Conservation (phyloP, 2,329 filamentous ascomycete species). For the Lasiodiplodia hormozganensis region DNA sequence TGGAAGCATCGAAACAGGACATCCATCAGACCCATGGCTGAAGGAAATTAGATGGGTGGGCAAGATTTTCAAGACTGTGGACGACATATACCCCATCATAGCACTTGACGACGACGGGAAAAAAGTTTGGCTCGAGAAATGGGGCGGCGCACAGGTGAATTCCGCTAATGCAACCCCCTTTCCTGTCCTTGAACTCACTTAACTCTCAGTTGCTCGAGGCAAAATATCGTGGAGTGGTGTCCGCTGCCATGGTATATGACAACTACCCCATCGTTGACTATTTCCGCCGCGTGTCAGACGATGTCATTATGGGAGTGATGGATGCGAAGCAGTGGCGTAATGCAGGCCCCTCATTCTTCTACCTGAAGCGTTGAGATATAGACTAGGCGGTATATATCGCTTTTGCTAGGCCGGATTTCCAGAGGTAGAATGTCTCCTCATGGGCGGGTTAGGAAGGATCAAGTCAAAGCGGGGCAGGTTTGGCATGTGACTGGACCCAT, state of each 20-base stretch:
- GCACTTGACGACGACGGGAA: neutral
- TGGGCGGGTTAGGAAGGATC: too few relatives aligned
- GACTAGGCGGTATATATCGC: too few relatives aligned
- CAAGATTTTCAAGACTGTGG: neutral
- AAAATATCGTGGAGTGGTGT: slow-evolving; percentile 36
- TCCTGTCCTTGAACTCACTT: neutral
- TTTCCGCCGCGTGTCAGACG: slow-evolving; percentile 39
- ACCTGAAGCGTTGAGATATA: too few relatives aligned
- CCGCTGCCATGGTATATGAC: slow-evolving; percentile 42
- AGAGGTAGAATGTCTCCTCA: too few relatives aligned
- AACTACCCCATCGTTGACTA: slow-evolving; percentile 40
- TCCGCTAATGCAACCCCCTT: neutral
- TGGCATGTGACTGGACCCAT: too few relatives aligned
- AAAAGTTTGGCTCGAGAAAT: neutral
- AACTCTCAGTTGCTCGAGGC: slow-evolving; percentile 35
- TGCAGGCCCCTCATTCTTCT: too few relatives aligned
- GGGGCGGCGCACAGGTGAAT: neutral
- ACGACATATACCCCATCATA: neutral
- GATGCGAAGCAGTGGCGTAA: slow-evolving; percentile 30
- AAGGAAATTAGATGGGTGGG: neutral
- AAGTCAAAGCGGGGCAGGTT: too few relatives aligned
- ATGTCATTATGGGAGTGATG: slow-evolving; percentile 40
- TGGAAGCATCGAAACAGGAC: neutral
- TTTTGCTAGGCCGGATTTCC: too few relatives aligned
- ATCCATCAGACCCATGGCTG: neutral